Conservation (phyloP, 371 early-diverging fungal genomes). For the Mycotypha africana region DNA sequence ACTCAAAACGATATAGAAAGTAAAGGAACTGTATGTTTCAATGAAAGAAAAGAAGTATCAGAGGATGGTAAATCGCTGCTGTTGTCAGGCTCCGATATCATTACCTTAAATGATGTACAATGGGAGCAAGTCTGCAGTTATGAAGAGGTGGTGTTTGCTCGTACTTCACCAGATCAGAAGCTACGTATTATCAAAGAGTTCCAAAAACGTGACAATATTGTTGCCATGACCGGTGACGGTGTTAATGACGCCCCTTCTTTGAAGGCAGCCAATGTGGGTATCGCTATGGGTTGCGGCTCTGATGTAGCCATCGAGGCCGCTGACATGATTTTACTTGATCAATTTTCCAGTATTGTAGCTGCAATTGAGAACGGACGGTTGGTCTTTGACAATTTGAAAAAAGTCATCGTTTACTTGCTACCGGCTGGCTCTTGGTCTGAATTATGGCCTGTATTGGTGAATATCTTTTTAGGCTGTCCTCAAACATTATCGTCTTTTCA, state of each 20-base stretch:
- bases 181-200: slow-evolving; percentile 72
- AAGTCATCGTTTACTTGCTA: slow-evolving; percentile 72
- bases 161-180: slow-evolving; percentile 83
- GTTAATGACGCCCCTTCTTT: slow-evolving; percentile 92
- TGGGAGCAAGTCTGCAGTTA: slow-evolving; percentile 62
- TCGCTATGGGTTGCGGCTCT: slow-evolving; percentile 72
- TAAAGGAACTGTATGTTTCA: too few relatives aligned
- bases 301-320: slow-evolving; percentile 81
- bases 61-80: slow-evolving; percentile 25
- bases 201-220: slow-evolving; percentile 57
- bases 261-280: slow-evolving; percentile 72
- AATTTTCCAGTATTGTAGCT: slow-evolving; percentile 65
- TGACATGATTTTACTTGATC: slow-evolving; percentile 67
- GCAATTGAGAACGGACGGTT: slow-evolving; percentile 80
- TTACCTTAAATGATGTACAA: slow-evolving; percentile 38
- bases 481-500: slow-evolving; percentile 60
- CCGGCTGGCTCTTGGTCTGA: slow-evolving; percentile 71
- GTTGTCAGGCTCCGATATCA: slow-evolving; percentile 52
- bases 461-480: slow-evolving; percentile 64
- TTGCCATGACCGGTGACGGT: slow-evolving; percentile 89
- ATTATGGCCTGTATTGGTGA: slow-evolving; percentile 63
- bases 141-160: slow-evolving; percentile 78
- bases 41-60: too few relatives aligned
- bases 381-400: slow-evolving; percentile 79
- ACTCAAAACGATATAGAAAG: not conserved